phyloP scores from a whole-genome alignment of 371 early-diverging fungal genomes.

The Mortierella sp. region DNA sequence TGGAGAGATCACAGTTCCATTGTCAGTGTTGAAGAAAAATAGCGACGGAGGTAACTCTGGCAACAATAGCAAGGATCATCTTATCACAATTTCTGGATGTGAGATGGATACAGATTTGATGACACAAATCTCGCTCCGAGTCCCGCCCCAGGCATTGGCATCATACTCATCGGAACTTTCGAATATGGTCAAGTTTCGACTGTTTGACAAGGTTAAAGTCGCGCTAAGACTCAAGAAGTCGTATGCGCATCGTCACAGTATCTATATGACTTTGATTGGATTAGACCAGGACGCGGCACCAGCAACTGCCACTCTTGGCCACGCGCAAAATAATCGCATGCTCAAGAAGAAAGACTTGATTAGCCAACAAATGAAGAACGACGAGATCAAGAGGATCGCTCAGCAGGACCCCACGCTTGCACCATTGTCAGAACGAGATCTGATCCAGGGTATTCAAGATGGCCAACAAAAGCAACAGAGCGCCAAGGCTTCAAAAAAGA shows the following conservation, averaged over 20 bases:
- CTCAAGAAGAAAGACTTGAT: slow-evolving; percentile 12
- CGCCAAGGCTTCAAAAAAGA: slow-evolving; percentile 10
- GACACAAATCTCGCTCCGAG: slow-evolving; percentile 41
- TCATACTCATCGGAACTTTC: slow-evolving; percentile 20
- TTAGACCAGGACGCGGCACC: slow-evolving; percentile 43
- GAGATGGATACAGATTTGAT: slow-evolving; percentile 51
- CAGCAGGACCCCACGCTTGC: slow-evolving; percentile 28
- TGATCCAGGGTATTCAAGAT: slow-evolving; percentile 40
- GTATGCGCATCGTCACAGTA: slow-evolving; percentile 72
- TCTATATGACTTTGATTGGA: slow-evolving; percentile 71
- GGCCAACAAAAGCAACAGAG: slow-evolving; percentile 21
- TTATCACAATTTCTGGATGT: slow-evolving; percentile 29
- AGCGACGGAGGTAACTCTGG: background rate
- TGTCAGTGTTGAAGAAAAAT: slow-evolving; percentile 61
- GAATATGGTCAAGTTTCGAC: slow-evolving; percentile 59
- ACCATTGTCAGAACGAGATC: slow-evolving; percentile 26
- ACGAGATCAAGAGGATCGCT: slow-evolving; percentile 31
- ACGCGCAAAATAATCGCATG: background rate
- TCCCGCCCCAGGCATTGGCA: slow-evolving; percentile 16
- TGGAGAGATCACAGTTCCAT: slow-evolving; percentile 66
- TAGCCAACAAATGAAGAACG: slow-evolving; percentile 17
- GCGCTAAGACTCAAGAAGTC: slow-evolving; percentile 69
- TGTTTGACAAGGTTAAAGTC: slow-evolving; percentile 73
- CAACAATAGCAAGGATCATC: slow-evolving; percentile 12
- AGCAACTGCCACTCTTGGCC: no score